Percentiles rank a stretch among this genome's conserved stretches.
Evolutionary conservation across 2,329 filamentous ascomycete species (phyloP).

Genomic region (Raffaelea arxii): DNA sequence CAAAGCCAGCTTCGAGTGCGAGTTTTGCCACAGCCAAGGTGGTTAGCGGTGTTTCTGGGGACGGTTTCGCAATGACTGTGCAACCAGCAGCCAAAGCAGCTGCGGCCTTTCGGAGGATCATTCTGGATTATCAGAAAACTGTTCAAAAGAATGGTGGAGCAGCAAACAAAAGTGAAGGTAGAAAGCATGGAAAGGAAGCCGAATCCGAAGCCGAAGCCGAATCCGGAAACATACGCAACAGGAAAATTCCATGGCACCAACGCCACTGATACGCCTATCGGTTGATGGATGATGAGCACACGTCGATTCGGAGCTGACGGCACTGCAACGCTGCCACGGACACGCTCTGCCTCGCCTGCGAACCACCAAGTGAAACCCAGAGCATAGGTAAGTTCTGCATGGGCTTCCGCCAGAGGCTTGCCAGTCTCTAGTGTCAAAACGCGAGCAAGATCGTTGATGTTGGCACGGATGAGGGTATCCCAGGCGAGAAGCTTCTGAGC

Average conservation of each 20-base stretch:
- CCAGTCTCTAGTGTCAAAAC: constrained; percentile 40
- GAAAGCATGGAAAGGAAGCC: too few species aligned
- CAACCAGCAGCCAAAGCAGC: constrained; percentile 59
- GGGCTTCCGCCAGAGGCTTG: constrained; percentile 43
- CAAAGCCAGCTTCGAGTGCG: constrained; percentile 61
- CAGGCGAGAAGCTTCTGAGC: constrained; percentile 25
- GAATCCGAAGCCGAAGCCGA: too few species aligned
- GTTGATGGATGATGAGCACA: constrained; percentile 65
- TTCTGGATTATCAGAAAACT: too few species aligned
- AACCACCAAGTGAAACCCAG: constrained; percentile 46
- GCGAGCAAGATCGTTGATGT: constrained; percentile 26
- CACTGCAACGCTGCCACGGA: constrained; percentile 50
- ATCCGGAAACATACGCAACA: constrained; percentile 41
- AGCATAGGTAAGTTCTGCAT: constrained; percentile 45
- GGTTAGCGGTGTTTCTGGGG: constrained; percentile 63
- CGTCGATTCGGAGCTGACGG: constrained; percentile 52
- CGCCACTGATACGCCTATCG: constrained; percentile 57
- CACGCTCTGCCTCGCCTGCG: constrained; percentile 34
- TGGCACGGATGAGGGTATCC: constrained; percentile 22
- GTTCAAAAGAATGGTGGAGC: too few species aligned
- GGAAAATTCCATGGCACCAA: constrained; percentile 69
- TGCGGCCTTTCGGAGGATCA: constrained; percentile 25
- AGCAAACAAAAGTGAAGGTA: too few species aligned
- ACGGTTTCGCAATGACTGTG: constrained; percentile 63
- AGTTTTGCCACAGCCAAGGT: constrained; percentile 59